Evolutionary conservation across 176 grass and related monocot genomes (phyloP).

Genomic region (Themeda triandra): DNA sequence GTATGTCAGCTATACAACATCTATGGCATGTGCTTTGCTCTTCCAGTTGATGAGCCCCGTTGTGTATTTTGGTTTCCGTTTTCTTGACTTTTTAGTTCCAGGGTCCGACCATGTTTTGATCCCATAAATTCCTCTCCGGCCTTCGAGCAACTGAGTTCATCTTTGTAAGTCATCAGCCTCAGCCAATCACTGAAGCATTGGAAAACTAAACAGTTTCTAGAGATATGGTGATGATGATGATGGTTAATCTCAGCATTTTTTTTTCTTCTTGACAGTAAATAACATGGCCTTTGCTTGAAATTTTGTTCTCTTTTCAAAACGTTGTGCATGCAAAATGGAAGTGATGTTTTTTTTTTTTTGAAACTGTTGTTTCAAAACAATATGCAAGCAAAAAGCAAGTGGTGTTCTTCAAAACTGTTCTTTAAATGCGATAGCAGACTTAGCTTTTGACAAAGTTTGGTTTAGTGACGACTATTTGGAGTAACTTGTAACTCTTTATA

Average conservation of each 20-base stretch:
- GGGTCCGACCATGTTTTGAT: conserved; percentile 23
- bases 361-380: too few relatives aligned
- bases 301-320: neutral
- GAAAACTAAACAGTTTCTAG: neutral
- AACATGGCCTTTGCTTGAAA: neutral
- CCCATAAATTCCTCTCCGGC: neutral
- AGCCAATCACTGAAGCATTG: neutral
- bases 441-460: too few relatives aligned
- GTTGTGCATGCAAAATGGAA: neutral
- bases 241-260: neutral
- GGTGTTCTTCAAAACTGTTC: neutral
- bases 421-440: neutral
- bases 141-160: neutral
- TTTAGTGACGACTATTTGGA: too few relatives aligned
- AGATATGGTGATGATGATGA: conserved; percentile 2
- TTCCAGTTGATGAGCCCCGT: conserved; percentile 12
- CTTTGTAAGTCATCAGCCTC: conserved; percentile 1
- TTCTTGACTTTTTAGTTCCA: conserved; percentile 5
- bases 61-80: conserved; percentile 1
- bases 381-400: neutral
- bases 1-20: neutral
- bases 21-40: conserved; percentile 20
- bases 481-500: too few relatives aligned
- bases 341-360: neutral
- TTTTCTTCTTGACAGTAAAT: neutral